A percentile compares a stretch with the other conserved stretches of the same genome.
Evolutionary conservation across 306 rosid species (phyloP).

Genomic region (Begonia loranthoides): DNA sequence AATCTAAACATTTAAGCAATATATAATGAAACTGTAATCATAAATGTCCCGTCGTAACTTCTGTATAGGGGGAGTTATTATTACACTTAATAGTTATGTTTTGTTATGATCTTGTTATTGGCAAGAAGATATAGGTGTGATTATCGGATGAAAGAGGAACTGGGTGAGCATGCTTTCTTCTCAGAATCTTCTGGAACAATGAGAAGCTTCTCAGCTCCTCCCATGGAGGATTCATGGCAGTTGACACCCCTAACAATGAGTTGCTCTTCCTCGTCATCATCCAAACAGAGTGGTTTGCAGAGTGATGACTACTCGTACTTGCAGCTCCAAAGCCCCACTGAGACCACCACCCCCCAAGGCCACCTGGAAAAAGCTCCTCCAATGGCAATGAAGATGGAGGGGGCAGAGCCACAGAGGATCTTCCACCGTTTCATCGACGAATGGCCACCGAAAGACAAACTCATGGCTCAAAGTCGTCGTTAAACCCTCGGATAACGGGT

Average conservation of each 20-base stretch:
- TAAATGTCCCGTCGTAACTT: too few relatives aligned
- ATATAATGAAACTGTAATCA: too few relatives aligned
- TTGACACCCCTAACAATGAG: conserved; percentile 77
- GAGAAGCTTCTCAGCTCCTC: conserved; percentile 63
- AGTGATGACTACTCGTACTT: conserved; percentile 38
- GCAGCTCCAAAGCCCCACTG: conserved; percentile 49
- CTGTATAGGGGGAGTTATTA: too few relatives aligned
- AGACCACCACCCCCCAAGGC: conserved; percentile 18
- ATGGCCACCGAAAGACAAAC: conserved; percentile 61
- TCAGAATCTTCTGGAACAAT: conserved; percentile 66
- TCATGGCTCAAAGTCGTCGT: conserved; percentile 81
- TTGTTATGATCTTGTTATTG: neutral
- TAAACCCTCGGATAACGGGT: conserved; percentile 42
- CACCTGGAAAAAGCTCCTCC: neutral
- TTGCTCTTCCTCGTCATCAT: conserved; percentile 48
- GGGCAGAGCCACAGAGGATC: conserved; percentile 64
- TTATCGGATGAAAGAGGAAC: conserved; percentile 67
- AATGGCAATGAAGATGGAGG: conserved; percentile 18
- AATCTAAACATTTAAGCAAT: too few relatives aligned
- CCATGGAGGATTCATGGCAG: conserved; percentile 61
- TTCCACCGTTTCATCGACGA: conserved; percentile 91
- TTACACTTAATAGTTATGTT: neutral
- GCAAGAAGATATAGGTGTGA: conserved; percentile 42
- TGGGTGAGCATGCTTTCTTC: conserved; percentile 79
- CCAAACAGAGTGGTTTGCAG: conserved; percentile 47